These are phyloP conservation scores for Nannizziopsis arthrosporioides DNA, from an alignment of 2,329 filamentous ascomycete genomes.

Conservation along the genomic window DNA sequence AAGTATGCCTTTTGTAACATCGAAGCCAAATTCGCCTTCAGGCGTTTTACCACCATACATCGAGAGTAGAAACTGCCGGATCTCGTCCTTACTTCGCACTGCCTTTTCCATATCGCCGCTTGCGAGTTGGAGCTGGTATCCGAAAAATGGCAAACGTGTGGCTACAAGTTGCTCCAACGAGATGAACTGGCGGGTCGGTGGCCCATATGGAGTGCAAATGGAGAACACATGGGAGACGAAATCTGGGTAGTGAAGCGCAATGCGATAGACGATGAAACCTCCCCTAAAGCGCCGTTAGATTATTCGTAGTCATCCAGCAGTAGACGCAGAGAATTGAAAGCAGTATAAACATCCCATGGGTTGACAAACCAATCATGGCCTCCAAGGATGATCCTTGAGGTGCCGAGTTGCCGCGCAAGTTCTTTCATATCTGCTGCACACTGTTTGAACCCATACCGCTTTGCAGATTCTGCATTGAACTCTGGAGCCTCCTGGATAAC, in stretches of 20 bases:
- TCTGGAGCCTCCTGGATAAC: constrained; percentile 30
- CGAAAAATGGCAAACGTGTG: constrained; percentile 52
- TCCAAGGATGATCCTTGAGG: constrained; percentile 59
- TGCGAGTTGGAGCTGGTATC: constrained; percentile 72
- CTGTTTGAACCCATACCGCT: constrained; percentile 59
- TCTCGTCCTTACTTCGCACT: constrained; percentile 47
- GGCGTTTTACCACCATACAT: constrained; percentile 57
- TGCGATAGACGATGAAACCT: constrained; percentile 62
- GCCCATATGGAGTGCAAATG: constrained; percentile 63
- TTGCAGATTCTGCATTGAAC: constrained; percentile 49
- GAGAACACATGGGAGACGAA: constrained; percentile 65
- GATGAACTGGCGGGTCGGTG: constrained; percentile 44
- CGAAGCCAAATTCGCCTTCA: constrained; percentile 48
- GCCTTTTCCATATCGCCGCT: constrained; percentile 53
- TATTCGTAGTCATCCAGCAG: too few relatives aligned
- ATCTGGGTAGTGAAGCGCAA: constrained; percentile 60
- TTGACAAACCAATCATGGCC: constrained; percentile 68
- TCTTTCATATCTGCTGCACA: constrained; percentile 64
- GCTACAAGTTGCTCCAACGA: constrained; percentile 51
- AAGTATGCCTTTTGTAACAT: constrained; percentile 49
- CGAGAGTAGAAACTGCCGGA: constrained; percentile 58
- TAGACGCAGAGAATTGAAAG: too few relatives aligned
- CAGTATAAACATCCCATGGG: neutral
- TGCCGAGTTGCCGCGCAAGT: constrained; percentile 49
- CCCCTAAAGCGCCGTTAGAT: constrained; percentile 42